Evolutionary conservation across 1,284 basidiomycete genomes (phyloP), one percentile per base, ranked within the genome.

Genomic region (Sanguinoderma infundibulare): DNA sequence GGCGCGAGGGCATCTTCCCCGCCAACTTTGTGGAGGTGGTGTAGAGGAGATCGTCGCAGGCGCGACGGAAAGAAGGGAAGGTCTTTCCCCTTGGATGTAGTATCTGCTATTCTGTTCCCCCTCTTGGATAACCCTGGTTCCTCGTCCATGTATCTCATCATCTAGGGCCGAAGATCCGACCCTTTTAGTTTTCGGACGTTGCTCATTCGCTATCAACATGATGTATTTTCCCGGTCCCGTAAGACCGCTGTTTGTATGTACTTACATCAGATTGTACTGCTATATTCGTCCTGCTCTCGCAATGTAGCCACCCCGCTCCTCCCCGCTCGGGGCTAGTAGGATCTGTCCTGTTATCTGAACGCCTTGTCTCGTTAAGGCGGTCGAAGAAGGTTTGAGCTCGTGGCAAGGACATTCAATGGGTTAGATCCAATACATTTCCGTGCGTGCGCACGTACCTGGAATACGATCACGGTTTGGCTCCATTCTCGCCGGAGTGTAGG

Each of bases 11-110:
- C 10, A 80, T 84, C 40, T 84, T 87, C 71, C 85, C 85, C 24
- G 78, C 79, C 26, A 85, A 82, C 66, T 85, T 85, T 67, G 79
- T 85, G 47, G 83, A 85, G 68, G 76, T 84, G 54, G 76, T 77
- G 12, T 77, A 70, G 52, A 30, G 6, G 34, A n/a, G n/a, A n/a
- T n/a, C n/a, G 3, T 22, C 30, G n/a, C 50, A 15, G 26, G 20
- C 8, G 20, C 2, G 12, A 14, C 24, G 22, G 40, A 24, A 24
- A 44, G 15, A 12, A 26, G 14, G 34, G 14, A 10, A 15, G 47
- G 20, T 36, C 36, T 32, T 49, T 15, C 40, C 14, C 32, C 15
- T 7, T 12, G 20, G 40, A 47, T 38, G 38, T 57, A 36, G 28
- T 42, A 34, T 54, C 24, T 42, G 5, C 44, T 46, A 39, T 17